Evolutionary conservation across 164 flowering plant genomes (phyloP).

Genomic region (Piper longum): DNA sequence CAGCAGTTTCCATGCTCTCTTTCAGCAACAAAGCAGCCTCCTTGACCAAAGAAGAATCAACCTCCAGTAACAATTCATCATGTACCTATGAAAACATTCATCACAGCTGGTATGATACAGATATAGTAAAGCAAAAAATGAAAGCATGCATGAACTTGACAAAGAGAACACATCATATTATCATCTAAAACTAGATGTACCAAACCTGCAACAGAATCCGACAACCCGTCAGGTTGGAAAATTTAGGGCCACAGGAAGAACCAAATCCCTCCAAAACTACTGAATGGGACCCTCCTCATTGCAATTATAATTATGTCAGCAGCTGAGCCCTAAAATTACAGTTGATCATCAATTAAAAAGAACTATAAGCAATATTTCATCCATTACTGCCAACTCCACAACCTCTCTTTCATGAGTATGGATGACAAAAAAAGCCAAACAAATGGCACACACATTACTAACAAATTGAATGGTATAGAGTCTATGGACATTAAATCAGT

Average conservation of each 20-base stretch:
- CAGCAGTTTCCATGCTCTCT: slow-evolving; percentile 80
- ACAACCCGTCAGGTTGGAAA: slow-evolving; percentile 57
- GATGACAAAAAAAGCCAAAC: too few species aligned
- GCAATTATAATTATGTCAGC: slow-evolving; percentile 97
- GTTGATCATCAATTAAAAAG: slow-evolving; percentile 3
- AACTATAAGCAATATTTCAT: not conserved
- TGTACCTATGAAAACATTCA: slow-evolving; percentile 47
- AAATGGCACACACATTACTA: too few species aligned
- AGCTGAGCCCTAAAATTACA: slow-evolving; percentile 70
- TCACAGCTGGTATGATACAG: not conserved
- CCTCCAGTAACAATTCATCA: slow-evolving; percentile 86
- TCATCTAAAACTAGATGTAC: not conserved
- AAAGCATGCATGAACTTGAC: not conserved
- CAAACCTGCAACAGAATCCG: slow-evolving; percentile 83
- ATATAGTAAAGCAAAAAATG: not conserved
- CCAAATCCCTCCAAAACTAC: slow-evolving; percentile 37
- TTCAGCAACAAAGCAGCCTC: slow-evolving; percentile 69
- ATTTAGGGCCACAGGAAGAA: slow-evolving; percentile 17
- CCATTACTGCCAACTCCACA: not conserved
- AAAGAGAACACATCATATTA: too few species aligned
- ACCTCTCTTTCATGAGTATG: not conserved
- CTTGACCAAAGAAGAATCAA: slow-evolving; percentile 48
- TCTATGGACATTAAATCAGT: too few species aligned
- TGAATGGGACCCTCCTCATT: slow-evolving; percentile 62
- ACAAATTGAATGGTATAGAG: too few species aligned